Percentiles rank a stretch among this genome's conserved stretches.
These are phyloP conservation scores for Aspergillus ibericus DNA, from an alignment of 2,329 filamentous ascomycete species.

Conservation along the genomic window DNA sequence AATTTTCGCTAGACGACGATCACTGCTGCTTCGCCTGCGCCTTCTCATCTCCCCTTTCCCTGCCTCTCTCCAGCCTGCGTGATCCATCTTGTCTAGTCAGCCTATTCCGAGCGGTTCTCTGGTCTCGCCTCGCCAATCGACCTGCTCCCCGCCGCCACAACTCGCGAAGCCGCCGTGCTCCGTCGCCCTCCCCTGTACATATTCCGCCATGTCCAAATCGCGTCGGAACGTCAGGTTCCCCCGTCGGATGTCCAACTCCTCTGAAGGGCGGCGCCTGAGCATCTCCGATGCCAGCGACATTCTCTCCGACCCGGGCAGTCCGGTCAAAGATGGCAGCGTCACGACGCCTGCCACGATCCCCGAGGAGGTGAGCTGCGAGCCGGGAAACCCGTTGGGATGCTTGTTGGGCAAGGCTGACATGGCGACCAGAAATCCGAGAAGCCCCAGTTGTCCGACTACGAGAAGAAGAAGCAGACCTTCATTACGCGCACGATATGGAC, in stretches of 20 bases:
- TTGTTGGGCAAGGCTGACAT: slow-evolving; percentile 6
- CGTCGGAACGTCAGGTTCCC: slow-evolving; percentile 63
- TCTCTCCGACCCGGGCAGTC: slow-evolving; percentile 52
- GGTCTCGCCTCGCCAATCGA: slow-evolving; percentile 5
- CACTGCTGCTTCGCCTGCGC: slow-evolving; percentile 14
- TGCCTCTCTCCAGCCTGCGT: slow-evolving; percentile 5
- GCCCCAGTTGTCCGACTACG: slow-evolving; percentile 68
- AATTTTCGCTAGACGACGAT: slow-evolving; percentile 28
- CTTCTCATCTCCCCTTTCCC: slow-evolving; percentile 10
- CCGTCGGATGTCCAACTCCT: slow-evolving; percentile 46
- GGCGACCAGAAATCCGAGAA: slow-evolving; percentile 36
- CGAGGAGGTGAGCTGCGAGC: slow-evolving; percentile 32
- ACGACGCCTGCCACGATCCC: slow-evolving; percentile 34
- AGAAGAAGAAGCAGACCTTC: slow-evolving; percentile 99
- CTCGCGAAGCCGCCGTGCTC: slow-evolving; percentile 10
- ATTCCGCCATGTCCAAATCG: slow-evolving; percentile 51
- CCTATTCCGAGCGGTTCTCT: slow-evolving; percentile 12
- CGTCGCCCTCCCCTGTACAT: slow-evolving; percentile 17
- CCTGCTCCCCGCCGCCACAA: slow-evolving; percentile 22
- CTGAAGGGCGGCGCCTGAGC: slow-evolving; percentile 52
- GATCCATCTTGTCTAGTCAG: slow-evolving; percentile 8
- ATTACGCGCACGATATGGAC: slow-evolving; percentile 97
- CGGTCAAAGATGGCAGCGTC: slow-evolving; percentile 45
- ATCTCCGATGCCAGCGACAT: slow-evolving; percentile 58
- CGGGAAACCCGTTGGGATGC: background rate